Evolutionary conservation across 192 early-diverging fungal genomes (phyloP), one percentile per base, ranked within the genome.

Genomic region (Entomortierella beljakovae): DNA sequence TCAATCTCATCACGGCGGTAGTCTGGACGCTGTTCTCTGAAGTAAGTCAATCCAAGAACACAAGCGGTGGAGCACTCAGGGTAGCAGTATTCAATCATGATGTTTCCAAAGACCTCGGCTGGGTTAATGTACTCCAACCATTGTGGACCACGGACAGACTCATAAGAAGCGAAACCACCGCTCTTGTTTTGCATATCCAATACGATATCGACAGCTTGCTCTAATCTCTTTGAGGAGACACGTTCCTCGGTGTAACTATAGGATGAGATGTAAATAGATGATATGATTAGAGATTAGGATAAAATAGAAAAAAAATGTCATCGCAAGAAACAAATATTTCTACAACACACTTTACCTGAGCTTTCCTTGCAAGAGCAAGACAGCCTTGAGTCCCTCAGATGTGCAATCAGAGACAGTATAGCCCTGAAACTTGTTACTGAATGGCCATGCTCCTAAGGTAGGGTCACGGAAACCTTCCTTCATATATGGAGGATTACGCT

Each of bases 381-480:
- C 85, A 16, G 91, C 87, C 71, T 96, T 96, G 42, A 99, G 81
- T 6, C 89, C 98, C 80, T 98, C 96, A 33, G 96, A 92, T 0
- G 97, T 97, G 61, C 94, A 97, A 61, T 99, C 98, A 10, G 94
- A 94, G 16, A 99, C 95, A 1, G 96, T 98, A 75, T 97, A 99
- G 1, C 92, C 91, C 80, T 99, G 98, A 61, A 93, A 91, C 55
- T 92, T 87, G 32, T 94, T 97, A 64, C 93, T 95, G 82, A 99
- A 99, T 13, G 96, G 95, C 98, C 98, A 99, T 9, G 96, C 97
- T 33, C 98, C 98, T 61, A 94, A 89, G 3, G 94, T 91, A 9
- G 81, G 61, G 61, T 98, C 94, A 32, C 98, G 91, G 72, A 94
- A 95, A 22, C 89, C 91, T 42, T 87, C 82, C 43, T 87, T 73